Conservation (phyloP, 176 grass and related monocot species). For the Oryza longistaminata region DNA sequence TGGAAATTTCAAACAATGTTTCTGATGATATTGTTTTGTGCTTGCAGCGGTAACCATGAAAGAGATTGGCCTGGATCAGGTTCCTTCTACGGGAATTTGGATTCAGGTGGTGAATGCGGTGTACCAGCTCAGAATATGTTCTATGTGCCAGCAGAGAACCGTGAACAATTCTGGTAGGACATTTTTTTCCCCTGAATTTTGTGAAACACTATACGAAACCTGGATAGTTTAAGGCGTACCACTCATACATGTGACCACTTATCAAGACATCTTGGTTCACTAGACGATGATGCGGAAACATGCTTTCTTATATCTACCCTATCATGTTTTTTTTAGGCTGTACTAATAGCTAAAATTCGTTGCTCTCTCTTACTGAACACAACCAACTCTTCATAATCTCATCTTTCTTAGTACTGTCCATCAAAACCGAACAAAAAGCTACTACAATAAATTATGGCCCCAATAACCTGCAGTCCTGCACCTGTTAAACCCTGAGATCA, state of each 20-base stretch:
- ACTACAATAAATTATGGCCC: neutral
- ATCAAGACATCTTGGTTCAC: neutral
- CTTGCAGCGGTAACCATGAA: conserved; percentile 87
- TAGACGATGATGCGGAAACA: neutral
- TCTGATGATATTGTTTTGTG: conserved; percentile 36
- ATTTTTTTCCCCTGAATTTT: neutral
- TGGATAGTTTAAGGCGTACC: neutral
- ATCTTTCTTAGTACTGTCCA: neutral
- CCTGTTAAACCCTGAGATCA: neutral
- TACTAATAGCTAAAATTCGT: neutral
- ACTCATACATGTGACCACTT: neutral
- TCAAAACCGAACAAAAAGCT: neutral
- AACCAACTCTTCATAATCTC: neutral
- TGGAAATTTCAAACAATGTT: neutral
- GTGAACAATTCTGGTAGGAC: conserved; percentile 76
- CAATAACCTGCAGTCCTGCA: neutral
- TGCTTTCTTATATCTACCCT: neutral
- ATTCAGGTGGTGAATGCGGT: conserved; percentile 91
- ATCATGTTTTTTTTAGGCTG: neutral
- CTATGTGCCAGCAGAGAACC: conserved; percentile 85
- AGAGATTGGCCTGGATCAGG: conserved; percentile 92
- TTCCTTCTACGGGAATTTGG: conserved; percentile 82
- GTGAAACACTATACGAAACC: neutral
- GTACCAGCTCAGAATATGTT: conserved; percentile 91
- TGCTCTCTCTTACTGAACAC: neutral